Evolutionary conservation across 768 basidiomycete species (phyloP).

Genomic region (Leccinum truebloodii): DNA sequence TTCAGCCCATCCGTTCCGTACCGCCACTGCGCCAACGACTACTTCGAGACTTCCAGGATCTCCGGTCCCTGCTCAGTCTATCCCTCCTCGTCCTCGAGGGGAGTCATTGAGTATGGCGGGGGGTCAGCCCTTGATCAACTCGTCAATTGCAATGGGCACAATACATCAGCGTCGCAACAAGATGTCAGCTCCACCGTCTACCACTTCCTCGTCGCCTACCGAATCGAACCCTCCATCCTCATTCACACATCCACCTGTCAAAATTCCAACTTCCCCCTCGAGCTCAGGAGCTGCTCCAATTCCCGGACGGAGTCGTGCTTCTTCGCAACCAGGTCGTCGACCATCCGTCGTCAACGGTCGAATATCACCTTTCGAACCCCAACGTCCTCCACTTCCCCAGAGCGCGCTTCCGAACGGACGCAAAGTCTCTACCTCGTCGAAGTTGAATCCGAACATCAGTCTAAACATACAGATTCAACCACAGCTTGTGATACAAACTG

Average conservation of each 20-base stretch:
- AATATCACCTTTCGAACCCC: slow-evolving; percentile 50
- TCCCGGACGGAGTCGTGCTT: slow-evolving; percentile 60
- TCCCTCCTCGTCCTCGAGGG: slow-evolving; percentile 55
- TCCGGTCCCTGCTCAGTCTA: slow-evolving; percentile 40
- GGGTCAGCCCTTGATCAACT: slow-evolving; percentile 52
- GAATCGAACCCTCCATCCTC: slow-evolving; percentile 40
- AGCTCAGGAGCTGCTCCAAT: slow-evolving; percentile 37
- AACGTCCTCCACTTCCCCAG: slow-evolving; percentile 53
- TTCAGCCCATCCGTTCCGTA: slow-evolving; percentile 32
- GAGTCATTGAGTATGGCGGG: slow-evolving; percentile 43
- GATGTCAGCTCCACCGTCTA: slow-evolving; percentile 57
- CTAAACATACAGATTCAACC: slow-evolving; percentile 49
- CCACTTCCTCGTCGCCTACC: slow-evolving; percentile 35
- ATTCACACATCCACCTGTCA: slow-evolving; percentile 34
- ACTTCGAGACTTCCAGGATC: slow-evolving; percentile 49
- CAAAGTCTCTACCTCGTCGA: slow-evolving; percentile 65
- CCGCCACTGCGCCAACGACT: slow-evolving; percentile 16
- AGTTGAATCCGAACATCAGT: slow-evolving; percentile 48
- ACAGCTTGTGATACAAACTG: slow-evolving; percentile 51
- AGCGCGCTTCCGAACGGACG: slow-evolving; percentile 45
- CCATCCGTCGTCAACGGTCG: slow-evolving; percentile 57
- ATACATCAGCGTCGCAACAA: slow-evolving; percentile 71
- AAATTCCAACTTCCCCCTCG: slow-evolving; percentile 40
- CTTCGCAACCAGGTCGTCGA: slow-evolving; percentile 75
- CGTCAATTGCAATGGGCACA: slow-evolving; percentile 60